Evolutionary conservation across 371 early-diverging fungal species (phyloP).

Genomic region (Conidiobolus incongruus): DNA sequence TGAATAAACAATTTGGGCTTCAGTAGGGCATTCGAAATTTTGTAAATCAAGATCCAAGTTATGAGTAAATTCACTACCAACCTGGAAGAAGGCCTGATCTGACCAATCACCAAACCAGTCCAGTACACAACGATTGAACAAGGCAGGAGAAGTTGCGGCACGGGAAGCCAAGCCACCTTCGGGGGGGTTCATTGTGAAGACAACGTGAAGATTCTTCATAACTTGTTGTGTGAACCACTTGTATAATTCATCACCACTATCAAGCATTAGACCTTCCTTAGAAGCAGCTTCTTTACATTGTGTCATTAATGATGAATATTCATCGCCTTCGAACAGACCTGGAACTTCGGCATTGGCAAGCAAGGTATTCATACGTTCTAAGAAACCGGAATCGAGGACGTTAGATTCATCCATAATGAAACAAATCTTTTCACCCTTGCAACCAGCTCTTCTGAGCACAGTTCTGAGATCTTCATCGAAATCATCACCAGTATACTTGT

Average conservation of each 20-base stretch:
- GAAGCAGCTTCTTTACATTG: slow-evolving; percentile 88
- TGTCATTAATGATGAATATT: slow-evolving; percentile 82
- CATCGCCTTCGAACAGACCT: slow-evolving; percentile 96
- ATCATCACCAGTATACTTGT: slow-evolving; percentile 85
- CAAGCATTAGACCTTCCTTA: slow-evolving; percentile 81
- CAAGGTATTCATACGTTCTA: slow-evolving; percentile 97
- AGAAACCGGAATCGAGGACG: slow-evolving; percentile 85
- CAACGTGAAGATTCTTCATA: slow-evolving; percentile 89
- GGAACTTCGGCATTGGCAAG: slow-evolving; percentile 97
- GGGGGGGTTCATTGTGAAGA: slow-evolving; percentile 98
- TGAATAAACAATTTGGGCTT: slow-evolving; percentile 59
- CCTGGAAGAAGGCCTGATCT: slow-evolving; percentile 93
- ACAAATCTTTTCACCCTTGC: slow-evolving; percentile 94
- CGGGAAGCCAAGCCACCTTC: slow-evolving; percentile 80
- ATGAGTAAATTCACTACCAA: slow-evolving; percentile 84
- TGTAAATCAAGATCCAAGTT: slow-evolving; percentile 69
- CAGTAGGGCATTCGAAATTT: slow-evolving; percentile 37
- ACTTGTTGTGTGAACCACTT: slow-evolving; percentile 95
- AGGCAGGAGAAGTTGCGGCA: slow-evolving; percentile 93
- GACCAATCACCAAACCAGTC: slow-evolving; percentile 99
- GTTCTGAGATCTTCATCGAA: slow-evolving; percentile 92
- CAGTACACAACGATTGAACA: slow-evolving; percentile 98
- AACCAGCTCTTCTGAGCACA: slow-evolving; percentile 81
- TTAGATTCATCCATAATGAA: slow-evolving; percentile 97
- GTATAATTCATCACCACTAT: slow-evolving; percentile 87